A percentile compares a stretch with the other conserved stretches of the same genome.
phyloP scores from a whole-genome alignment of 768 basidiomycete genomes.

The Russula lepida region DNA sequence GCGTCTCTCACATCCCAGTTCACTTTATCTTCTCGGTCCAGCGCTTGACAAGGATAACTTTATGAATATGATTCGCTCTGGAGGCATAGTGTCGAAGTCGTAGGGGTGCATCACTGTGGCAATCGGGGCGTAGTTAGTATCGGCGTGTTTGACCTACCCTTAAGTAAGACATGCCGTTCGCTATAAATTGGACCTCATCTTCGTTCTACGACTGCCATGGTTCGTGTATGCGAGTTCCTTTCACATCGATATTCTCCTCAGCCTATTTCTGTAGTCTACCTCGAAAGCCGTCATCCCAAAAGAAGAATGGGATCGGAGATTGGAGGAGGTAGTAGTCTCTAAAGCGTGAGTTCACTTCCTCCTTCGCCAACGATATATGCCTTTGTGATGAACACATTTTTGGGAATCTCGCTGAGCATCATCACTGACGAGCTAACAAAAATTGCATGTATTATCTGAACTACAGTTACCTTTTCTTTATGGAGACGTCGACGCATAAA shows the following conservation, averaged over 20 bases:
- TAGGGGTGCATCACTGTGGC: constrained; percentile 23
- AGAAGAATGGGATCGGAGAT: constrained; percentile 79
- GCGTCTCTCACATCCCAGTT: neutral
- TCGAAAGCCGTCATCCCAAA: constrained; percentile 56
- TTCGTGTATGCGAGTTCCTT: constrained; percentile 21
- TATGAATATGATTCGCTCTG: constrained; percentile 75
- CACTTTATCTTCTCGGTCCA: constrained; percentile 24
- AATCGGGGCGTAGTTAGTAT: neutral
- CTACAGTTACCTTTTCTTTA: constrained; percentile 11
- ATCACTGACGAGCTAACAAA: constrained; percentile 53
- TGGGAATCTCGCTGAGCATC: constrained; percentile 99
- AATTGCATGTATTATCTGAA: constrained; percentile 89
- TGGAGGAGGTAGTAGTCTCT: constrained; percentile 74
- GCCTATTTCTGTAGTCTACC: constrained; percentile 24
- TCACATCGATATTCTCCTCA: neutral
- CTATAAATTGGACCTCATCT: neutral
- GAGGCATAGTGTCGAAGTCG: constrained; percentile 66
- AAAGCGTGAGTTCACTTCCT: constrained; percentile 67
- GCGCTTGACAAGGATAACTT: constrained; percentile 67
- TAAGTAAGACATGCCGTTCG: neutral
- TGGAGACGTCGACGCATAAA: constrained; percentile 23
- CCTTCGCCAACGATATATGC: neutral
- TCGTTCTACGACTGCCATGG: constrained; percentile 10
- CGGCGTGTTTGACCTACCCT: constrained; percentile 1
- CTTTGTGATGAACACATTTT: constrained; percentile 57